These are phyloP conservation scores for Daldinia caldariorum DNA, from an alignment of 495 filamentous ascomycete species.

Conservation along the genomic window DNA sequence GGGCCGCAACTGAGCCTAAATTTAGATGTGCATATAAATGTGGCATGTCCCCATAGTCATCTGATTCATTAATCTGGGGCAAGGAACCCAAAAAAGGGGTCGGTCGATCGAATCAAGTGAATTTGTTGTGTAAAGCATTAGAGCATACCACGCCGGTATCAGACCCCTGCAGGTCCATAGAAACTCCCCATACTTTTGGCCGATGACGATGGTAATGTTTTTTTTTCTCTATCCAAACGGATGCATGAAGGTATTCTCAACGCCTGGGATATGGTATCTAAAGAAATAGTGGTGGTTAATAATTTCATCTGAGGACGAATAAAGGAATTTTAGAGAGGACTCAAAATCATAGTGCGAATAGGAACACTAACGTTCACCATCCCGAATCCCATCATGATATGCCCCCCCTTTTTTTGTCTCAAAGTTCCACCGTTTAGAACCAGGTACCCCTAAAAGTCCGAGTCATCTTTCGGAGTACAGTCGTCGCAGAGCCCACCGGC, in stretches of 20 bases:
- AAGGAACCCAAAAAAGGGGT: neutral
- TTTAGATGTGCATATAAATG: constrained; percentile 14
- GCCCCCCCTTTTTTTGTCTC: neutral
- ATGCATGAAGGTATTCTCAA: neutral
- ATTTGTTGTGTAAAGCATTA: constrained; percentile 13
- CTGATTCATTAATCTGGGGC: constrained; percentile 13
- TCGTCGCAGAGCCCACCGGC: constrained; percentile 47
- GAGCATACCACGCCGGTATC: constrained; percentile 1
- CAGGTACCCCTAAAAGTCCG: constrained; percentile 8
- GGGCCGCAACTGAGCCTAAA: constrained; percentile 19
- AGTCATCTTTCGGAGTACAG: constrained; percentile 36
- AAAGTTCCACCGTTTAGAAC: neutral
- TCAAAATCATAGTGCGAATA: neutral
- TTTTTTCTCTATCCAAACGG: constrained; percentile 15
- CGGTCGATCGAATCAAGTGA: constrained; percentile 18
- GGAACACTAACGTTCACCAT: neutral
- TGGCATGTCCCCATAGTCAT: constrained; percentile 15
- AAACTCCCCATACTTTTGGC: neutral
- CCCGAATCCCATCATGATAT: neutral
- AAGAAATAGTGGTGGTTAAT: neutral
- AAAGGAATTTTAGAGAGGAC: neutral
- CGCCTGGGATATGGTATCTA: neutral
- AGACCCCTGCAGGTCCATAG: neutral
- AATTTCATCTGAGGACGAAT: neutral
- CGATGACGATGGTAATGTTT: neutral